Percentiles rank a stretch among this genome's conserved stretches.
phyloP scores from a whole-genome alignment of 768 basidiomycete genomes.

The Auriscalpium vulgare region DNA sequence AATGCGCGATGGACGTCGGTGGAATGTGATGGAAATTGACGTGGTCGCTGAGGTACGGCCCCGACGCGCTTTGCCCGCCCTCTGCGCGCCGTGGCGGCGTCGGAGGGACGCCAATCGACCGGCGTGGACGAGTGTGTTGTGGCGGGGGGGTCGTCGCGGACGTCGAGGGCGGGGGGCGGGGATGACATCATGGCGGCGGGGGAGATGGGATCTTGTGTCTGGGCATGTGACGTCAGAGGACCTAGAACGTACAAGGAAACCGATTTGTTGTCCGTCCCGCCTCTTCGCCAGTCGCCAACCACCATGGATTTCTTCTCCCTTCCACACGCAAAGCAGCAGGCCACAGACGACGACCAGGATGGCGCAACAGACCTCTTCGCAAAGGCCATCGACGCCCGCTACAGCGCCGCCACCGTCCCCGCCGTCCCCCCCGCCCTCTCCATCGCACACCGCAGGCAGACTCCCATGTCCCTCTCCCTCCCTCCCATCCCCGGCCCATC shows the following conservation, averaged over 20 bases:
- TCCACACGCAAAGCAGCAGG: constrained; percentile 4
- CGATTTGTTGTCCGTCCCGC: background rate
- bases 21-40: constrained; percentile 1
- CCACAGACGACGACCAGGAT: constrained; percentile 8
- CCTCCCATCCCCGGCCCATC: constrained; percentile 8
- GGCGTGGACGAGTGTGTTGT: too few relatives aligned
- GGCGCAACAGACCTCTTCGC: constrained; percentile 40
- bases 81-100: too few relatives aligned
- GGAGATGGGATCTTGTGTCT: background rate
- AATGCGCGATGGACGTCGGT: constrained; percentile 2
- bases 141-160: too few relatives aligned
- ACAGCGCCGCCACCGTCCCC: constrained; percentile 25
- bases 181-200: background rate
- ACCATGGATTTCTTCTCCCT: constrained; percentile 17
- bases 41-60: background rate
- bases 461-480: constrained; percentile 12
- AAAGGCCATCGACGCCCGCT: constrained; percentile 43
- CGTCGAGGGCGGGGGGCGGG: background rate
- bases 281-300: background rate
- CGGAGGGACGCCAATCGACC: too few relatives aligned
- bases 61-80: background rate
- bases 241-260: background rate
- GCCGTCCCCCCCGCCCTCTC: constrained; percentile 21
- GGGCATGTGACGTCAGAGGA: constrained; percentile 6
- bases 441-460: constrained; percentile 4